phyloP scores from a whole-genome alignment of 768 basidiomycete genomes.

The Suillus variegatus region DNA sequence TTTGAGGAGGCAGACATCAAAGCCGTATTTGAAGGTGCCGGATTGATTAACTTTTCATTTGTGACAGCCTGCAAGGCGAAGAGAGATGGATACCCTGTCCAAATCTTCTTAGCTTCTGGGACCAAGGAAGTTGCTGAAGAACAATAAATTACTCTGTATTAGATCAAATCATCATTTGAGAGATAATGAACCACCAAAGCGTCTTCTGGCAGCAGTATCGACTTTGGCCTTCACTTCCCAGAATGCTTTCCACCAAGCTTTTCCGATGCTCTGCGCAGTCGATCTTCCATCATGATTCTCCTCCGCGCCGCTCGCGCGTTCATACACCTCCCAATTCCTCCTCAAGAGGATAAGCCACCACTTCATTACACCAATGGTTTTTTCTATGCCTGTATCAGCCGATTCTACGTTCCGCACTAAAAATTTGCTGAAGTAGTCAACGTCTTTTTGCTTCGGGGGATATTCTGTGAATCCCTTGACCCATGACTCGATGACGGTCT shows the following conservation, averaged over 20 bases:
- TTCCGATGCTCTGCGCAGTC: slow-evolving; percentile 49
- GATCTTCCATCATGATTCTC: slow-evolving; percentile 27
- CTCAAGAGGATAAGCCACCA: slow-evolving; percentile 82
- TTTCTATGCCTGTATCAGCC: slow-evolving; percentile 68
- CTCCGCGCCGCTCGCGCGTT: slow-evolving; percentile 39
- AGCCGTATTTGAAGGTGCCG: slow-evolving; percentile 52
- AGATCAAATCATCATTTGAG: slow-evolving; percentile 44
- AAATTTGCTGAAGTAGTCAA: slow-evolving; percentile 74
- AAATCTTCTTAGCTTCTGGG: slow-evolving; percentile 62
- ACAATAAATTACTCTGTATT: not conserved
- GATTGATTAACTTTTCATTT: slow-evolving; percentile 47
- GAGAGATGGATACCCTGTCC: slow-evolving; percentile 33
- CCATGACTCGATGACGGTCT: slow-evolving; percentile 74
- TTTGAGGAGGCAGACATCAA: slow-evolving; percentile 52
- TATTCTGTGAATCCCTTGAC: slow-evolving; percentile 59
- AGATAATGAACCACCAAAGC: slow-evolving; percentile 73
- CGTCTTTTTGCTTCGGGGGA: slow-evolving; percentile 72
- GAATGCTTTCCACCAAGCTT: slow-evolving; percentile 84
- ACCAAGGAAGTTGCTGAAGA: slow-evolving; percentile 30
- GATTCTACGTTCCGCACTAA: slow-evolving; percentile 69
- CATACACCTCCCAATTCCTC: slow-evolving; percentile 61
- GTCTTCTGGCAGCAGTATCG: slow-evolving; percentile 61
- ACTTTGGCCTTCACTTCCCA: slow-evolving; percentile 65
- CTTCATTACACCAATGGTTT: slow-evolving; percentile 67
- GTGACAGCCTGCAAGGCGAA: slow-evolving; percentile 33